A percentile compares a stretch with the other conserved stretches of the same genome.
These are phyloP conservation scores for Ogataea paraovalis DNA, from an alignment of 805 yeast species.

Conservation along the genomic window DNA sequence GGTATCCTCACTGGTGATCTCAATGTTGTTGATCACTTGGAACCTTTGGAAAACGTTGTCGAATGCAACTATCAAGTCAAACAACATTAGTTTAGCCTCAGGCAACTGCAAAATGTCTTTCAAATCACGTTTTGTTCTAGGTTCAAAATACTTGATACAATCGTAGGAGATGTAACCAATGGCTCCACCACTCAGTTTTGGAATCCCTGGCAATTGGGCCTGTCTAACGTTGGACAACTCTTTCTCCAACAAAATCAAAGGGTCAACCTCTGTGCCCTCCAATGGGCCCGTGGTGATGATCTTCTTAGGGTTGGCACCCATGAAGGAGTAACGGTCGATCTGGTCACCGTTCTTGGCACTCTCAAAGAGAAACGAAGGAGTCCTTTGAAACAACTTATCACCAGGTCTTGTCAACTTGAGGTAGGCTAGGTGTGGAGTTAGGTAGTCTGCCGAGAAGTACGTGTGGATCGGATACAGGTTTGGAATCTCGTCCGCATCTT, in stretches of 20 bases:
- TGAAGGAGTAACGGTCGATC: slow-evolving; percentile 84
- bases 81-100: slow-evolving; percentile 88
- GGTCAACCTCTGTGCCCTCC: slow-evolving; percentile 66
- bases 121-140: slow-evolving; percentile 70
- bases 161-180: slow-evolving; percentile 95
- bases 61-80: slow-evolving; percentile 84
- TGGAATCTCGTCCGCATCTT: slow-evolving; percentile 32
- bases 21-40: slow-evolving; percentile 81
- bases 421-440: slow-evolving; percentile 90
- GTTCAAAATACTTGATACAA: slow-evolving; percentile 95
- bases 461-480: slow-evolving; percentile 82
- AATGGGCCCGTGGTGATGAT: slow-evolving; percentile 79
- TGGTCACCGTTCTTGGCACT: slow-evolving; percentile 87
- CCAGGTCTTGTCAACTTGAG: slow-evolving; percentile 72
- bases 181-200: slow-evolving; percentile 91
- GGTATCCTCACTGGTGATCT: slow-evolving; percentile 35
- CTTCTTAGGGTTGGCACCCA: slow-evolving; percentile 83
- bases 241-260: slow-evolving; percentile 65
- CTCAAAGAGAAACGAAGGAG: slow-evolving; percentile 79
- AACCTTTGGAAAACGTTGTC: slow-evolving; percentile 93
- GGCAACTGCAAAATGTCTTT: slow-evolving; percentile 83
- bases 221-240: slow-evolving; percentile 66
- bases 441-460: slow-evolving; percentile 66
- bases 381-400: slow-evolving; percentile 43
- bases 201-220: slow-evolving; percentile 77